Evolutionary conservation across 257 asterid species (phyloP).

Genomic region (Solanum tacnaense): DNA sequence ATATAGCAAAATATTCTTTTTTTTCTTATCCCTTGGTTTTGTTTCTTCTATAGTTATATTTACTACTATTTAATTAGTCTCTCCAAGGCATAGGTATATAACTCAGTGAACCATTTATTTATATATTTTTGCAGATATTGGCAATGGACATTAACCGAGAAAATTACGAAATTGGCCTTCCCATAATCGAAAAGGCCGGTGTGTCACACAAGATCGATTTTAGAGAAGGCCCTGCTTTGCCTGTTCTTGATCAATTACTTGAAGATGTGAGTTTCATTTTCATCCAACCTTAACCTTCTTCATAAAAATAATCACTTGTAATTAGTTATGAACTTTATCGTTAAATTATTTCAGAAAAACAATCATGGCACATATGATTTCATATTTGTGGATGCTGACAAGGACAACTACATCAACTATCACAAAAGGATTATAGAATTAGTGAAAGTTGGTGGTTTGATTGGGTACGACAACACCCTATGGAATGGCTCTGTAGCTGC

Average conservation of each 20-base stretch:
- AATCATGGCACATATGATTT: slow-evolving; percentile 11
- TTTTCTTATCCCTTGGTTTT: neutral
- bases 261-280: slow-evolving; percentile 8
- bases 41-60: neutral
- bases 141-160: slow-evolving; percentile 25
- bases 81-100: neutral
- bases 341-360: neutral
- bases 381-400: slow-evolving; percentile 21
- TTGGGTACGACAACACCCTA: slow-evolving; percentile 21
- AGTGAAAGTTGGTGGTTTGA: slow-evolving; percentile 18
- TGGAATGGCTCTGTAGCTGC: slow-evolving; percentile 16
- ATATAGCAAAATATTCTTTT: neutral
- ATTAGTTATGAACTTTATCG: neutral
- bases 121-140: slow-evolving; percentile 2
- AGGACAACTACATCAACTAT: slow-evolving; percentile 17
- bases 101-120: neutral
- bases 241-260: slow-evolving; percentile 17
- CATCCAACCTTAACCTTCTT: too few species aligned
- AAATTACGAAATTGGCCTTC: slow-evolving; percentile 20
- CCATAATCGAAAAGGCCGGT: slow-evolving; percentile 16
- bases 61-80: neutral
- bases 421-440: slow-evolving; percentile 17
- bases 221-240: slow-evolving; percentile 23
- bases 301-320: too few species aligned
- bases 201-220: slow-evolving; percentile 22